Conservation (phyloP, 495 filamentous ascomycete genomes). For the Pyrenula aspistea region DNA sequence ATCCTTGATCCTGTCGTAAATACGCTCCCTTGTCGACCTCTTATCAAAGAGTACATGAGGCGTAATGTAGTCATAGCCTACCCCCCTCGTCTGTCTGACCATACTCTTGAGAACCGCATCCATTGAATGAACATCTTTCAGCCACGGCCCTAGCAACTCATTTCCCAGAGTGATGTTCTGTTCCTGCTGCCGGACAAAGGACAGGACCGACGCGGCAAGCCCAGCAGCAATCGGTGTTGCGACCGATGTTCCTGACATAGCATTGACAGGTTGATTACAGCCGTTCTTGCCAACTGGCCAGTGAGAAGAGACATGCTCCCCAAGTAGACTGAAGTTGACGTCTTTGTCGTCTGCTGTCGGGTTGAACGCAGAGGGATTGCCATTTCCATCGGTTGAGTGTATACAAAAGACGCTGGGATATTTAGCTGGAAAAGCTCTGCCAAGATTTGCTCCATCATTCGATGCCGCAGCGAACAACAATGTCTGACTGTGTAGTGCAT, state of each 20-base stretch:
- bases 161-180: too few species aligned
- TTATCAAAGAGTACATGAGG: too few species aligned
- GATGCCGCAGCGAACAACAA: conserved; percentile 11
- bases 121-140: too few species aligned
- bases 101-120: too few species aligned
- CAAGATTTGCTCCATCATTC: conserved; percentile 7
- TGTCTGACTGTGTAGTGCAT: neutral
- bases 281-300: too few species aligned
- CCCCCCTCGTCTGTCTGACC: too few species aligned
- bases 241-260: conserved; percentile 8
- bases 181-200: too few species aligned
- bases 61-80: too few species aligned
- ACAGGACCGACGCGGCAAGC: conserved; percentile 7
- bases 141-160: too few species aligned
- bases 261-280: too few species aligned
- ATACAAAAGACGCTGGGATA: conserved; percentile 7
- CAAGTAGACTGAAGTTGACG: conserved; percentile 22
- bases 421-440: conserved; percentile 7
- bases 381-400: conserved; percentile 11
- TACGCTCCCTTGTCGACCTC: too few species aligned
- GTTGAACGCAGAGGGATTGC: conserved; percentile 20
- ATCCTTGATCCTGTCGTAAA: too few species aligned
- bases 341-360: conserved; percentile 17
- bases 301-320: conserved; percentile 22
- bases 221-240: conserved; percentile 9